These are phyloP conservation scores for Flaveria floridana DNA, from an alignment of 140 eudicot genomes.

Conservation along the genomic window DNA sequence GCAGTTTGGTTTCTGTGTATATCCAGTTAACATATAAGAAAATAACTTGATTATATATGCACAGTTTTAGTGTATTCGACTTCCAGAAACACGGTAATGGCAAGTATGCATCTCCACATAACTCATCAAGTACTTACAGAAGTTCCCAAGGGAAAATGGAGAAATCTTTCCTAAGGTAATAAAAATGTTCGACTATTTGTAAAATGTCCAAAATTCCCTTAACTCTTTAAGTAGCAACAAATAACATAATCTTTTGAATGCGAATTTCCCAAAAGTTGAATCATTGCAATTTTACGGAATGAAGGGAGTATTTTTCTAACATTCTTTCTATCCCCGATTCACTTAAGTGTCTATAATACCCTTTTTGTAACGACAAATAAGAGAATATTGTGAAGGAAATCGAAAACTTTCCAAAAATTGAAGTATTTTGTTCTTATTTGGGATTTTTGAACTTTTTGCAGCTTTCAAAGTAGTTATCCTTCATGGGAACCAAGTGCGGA, in stretches of 20 bases:
- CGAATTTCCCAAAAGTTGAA: no score
- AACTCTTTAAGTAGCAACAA: neutral
- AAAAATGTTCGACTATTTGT: neutral
- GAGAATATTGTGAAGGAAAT: neutral
- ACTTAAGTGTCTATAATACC: no score
- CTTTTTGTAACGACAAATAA: no score
- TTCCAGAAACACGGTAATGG: slow-evolving; percentile 73
- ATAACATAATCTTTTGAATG: neutral
- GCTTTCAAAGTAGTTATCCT: slow-evolving; percentile 85
- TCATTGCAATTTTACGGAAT: no score
- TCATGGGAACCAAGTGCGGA: slow-evolving; percentile 81
- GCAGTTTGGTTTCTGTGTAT: neutral
- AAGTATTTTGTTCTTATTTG: neutral
- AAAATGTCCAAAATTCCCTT: slow-evolving; percentile 23
- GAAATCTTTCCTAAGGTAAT: slow-evolving; percentile 84
- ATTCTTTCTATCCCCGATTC: no score
- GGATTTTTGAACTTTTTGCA: slow-evolving; percentile 30
- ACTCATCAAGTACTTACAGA: slow-evolving; percentile 47
- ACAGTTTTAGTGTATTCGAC: slow-evolving; percentile 87
- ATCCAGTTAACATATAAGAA: slow-evolving; percentile 3
- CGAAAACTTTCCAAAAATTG: neutral
- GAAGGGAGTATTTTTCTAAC: no score
- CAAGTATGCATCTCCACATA: slow-evolving; percentile 73
- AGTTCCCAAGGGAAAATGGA: slow-evolving; percentile 99
- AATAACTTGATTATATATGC: slow-evolving; percentile 1